Base-by-base conservation (phyloP, 2,329 filamentous ascomycete species). In the Xylariaceae sp. region DNA sequence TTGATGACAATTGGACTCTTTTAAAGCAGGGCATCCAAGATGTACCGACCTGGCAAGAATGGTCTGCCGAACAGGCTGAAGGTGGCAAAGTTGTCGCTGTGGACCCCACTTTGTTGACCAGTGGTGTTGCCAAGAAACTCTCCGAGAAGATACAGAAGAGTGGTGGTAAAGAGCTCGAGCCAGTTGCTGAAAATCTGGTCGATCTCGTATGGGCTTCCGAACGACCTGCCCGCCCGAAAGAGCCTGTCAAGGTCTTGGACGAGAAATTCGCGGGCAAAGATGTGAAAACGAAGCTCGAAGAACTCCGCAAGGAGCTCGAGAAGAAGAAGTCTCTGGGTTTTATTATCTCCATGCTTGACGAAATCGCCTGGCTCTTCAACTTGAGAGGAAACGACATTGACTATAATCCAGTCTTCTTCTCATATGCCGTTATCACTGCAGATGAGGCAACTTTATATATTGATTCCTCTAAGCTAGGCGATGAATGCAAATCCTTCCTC, bases 321-420 rank as follows among this genome's bases (percentile, higher is more conserved):
- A 95, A 93, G 74, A 94, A 88, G 70, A 93, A 93, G 63, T 85
- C 83, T 5, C 79, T 84, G 16, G 92, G 88, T 1, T 89, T 97
- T 56, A 82, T 97, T 39, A 81, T 97, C 37, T 96, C 91, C 5
- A 91, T 94, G 83, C 80, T 98, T 35, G 93, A 98, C 60, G 93
- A 98, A 67, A 82, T 96, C 58, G 93, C 93, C 10, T 98, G 93
- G 93, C 76, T 98, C n/a, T 96, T 96, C 73, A 98, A 98, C 68
- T 72, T 98, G 39, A 83, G 93, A 56, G 93, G 93, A 57, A 93
- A 79, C 65, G 93, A 97, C 64, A 97, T 98, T 54, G 88, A 90
- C 0, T 98, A 93, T 72, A 98, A 98, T 63, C 93, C 93, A 0
- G 93, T 98, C 40, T 97, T 98, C 74, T 97, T 97, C 69, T 93